Conservation (phyloP, 192 early-diverging fungal species). For the Coemansia sp. region DNA sequence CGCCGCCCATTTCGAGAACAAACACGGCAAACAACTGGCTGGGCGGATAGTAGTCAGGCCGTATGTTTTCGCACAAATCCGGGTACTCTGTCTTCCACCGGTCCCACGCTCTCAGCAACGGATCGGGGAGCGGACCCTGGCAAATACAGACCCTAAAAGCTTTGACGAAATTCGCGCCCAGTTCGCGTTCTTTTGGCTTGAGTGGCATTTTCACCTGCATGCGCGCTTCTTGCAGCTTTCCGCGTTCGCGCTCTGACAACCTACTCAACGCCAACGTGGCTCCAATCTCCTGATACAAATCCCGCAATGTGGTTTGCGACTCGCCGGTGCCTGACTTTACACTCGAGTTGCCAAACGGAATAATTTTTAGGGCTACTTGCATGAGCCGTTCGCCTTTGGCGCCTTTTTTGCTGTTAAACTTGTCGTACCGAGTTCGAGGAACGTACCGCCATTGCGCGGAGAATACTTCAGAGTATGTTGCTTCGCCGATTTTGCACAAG, state of each 20-base stretch:
- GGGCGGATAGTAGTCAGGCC: conserved; percentile 67
- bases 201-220: conserved; percentile 45
- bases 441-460: conserved; percentile 51
- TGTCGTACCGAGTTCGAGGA: conserved; percentile 45
- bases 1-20: conserved; percentile 71
- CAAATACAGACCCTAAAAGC: conserved; percentile 65
- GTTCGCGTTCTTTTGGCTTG: conserved; percentile 40
- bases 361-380: conserved; percentile 75
- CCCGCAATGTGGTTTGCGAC: conserved; percentile 55
- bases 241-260: conserved; percentile 49
- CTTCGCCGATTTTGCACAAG: conserved; percentile 77
- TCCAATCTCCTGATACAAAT: conserved; percentile 65
- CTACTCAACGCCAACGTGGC: conserved; percentile 57
- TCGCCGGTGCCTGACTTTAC: conserved; percentile 49
- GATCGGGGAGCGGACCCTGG: conserved; percentile 64
- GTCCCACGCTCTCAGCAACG: conserved; percentile 73
- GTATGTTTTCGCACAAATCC: conserved; percentile 65
- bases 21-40: conserved; percentile 75
- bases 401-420: conserved; percentile 42
- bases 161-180: conserved; percentile 53
- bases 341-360: conserved; percentile 66
- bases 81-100: conserved; percentile 59
- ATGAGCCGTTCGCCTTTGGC: conserved; percentile 51
- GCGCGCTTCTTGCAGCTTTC: conserved; percentile 37
- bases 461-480: conserved; percentile 84